Percentiles rank a stretch among this genome's conserved stretches.
phyloP scores from a whole-genome alignment of 164 flowering plant species.

The grape (Vitis vinifera) region DNA sequence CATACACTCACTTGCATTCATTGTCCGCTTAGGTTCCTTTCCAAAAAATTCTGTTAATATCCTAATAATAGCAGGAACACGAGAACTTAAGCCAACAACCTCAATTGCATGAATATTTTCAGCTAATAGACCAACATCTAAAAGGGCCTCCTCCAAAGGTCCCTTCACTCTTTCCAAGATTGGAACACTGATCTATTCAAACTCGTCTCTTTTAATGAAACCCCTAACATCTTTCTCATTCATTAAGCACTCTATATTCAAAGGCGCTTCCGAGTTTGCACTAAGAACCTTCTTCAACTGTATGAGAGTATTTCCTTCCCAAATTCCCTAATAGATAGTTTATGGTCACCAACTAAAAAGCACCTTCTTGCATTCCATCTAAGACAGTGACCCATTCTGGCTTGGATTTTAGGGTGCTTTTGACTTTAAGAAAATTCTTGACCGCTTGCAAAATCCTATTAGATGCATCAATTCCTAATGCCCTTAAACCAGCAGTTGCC shows the following conservation, averaged over 20 bases:
- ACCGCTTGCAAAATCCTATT: slow-evolving; percentile 94
- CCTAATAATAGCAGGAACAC: slow-evolving; percentile 83
- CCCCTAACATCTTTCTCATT: slow-evolving; percentile 95
- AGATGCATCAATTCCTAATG: slow-evolving; percentile 66
- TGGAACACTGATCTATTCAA: slow-evolving; percentile 72
- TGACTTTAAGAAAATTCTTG: slow-evolving; percentile 59
- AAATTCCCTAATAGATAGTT: too few species aligned
- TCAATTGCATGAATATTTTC: slow-evolving; percentile 75
- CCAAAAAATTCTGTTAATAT: slow-evolving; percentile 80
- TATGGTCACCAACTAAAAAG: too few species aligned
- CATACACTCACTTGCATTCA: slow-evolving; percentile 98
- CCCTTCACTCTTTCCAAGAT: slow-evolving; percentile 80
- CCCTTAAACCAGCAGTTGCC: slow-evolving; percentile 98
- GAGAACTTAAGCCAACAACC: slow-evolving; percentile 88
- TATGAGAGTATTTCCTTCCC: slow-evolving; percentile 20
- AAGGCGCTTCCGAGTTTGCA: slow-evolving; percentile 87
- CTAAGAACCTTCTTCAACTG: slow-evolving; percentile 83
- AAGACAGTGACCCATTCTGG: too few species aligned
- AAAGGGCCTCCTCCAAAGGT: slow-evolving; percentile 77
- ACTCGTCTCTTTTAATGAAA: slow-evolving; percentile 78
- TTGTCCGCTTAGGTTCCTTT: slow-evolving; percentile 88
- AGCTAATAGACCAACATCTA: slow-evolving; percentile 63
- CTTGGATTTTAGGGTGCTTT: slow-evolving; percentile 36
- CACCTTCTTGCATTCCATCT: too few species aligned
- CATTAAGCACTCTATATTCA: slow-evolving; percentile 92